Evolutionary conservation across 2,329 filamentous ascomycete species (phyloP).

Genomic region (Allantophomopsis cytisporea): DNA sequence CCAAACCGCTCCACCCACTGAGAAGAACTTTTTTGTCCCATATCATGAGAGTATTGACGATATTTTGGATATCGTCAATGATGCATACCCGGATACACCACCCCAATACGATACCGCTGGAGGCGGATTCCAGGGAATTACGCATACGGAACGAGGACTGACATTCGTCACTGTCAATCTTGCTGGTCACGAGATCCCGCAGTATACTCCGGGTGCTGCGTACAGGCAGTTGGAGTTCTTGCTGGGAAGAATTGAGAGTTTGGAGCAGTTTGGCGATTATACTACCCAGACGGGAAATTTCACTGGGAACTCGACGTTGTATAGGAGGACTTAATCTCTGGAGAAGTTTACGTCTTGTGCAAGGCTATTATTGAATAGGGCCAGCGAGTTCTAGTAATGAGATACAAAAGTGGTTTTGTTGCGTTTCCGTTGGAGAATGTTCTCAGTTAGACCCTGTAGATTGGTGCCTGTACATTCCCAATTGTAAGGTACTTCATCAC

Average conservation of each 20-base stretch:
- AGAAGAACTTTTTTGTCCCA: constrained; percentile 13
- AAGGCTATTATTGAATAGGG: no score
- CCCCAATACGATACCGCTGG: constrained; percentile 13
- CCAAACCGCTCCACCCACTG: constrained; percentile 18
- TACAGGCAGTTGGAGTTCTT: constrained; percentile 50
- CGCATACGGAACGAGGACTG: constrained; percentile 46
- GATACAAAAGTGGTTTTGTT: no score
- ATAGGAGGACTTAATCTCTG: no score
- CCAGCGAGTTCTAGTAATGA: no score
- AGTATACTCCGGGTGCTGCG: constrained; percentile 41
- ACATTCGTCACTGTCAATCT: constrained; percentile 42
- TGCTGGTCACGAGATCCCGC: constrained; percentile 37
- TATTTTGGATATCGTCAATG: constrained; percentile 19
- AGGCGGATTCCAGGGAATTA: constrained; percentile 27
- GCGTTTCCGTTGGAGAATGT: no score
- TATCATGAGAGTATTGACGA: constrained; percentile 36
- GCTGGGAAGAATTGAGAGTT: constrained; percentile 38
- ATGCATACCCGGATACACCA: constrained; percentile 4
- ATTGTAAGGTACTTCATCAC: no score
- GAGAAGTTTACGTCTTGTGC: no score
- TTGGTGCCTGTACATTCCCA: no score
- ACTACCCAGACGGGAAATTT: constrained; percentile 14
- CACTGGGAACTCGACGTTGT: constrained; percentile 3
- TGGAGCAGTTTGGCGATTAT: constrained; percentile 18
- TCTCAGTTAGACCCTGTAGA: no score